phyloP scores from a whole-genome alignment of 2,329 filamentous ascomycete species.

The Pseudocercospora ulei region DNA sequence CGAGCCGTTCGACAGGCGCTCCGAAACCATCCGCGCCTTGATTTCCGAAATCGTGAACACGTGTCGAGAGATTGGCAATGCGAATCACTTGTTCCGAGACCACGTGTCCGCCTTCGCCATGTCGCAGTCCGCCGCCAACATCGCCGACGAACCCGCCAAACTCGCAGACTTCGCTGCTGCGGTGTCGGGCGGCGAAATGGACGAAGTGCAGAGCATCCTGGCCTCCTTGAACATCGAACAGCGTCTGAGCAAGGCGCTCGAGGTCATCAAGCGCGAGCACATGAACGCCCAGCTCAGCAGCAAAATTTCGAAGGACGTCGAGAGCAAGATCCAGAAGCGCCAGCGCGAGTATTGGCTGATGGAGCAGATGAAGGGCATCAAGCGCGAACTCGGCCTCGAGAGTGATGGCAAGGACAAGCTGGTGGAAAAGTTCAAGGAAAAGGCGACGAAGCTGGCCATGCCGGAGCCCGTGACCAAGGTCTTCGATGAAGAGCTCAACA shows the following conservation, averaged over 20 bases:
- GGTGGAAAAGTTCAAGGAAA: conserved; percentile 94
- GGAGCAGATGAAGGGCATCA: conserved; percentile 99
- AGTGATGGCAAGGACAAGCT: conserved; percentile 97
- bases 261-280: conserved; percentile 92
- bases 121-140: conserved; percentile 87
- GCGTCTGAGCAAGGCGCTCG: conserved; percentile 78
- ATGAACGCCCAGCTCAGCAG: conserved; percentile 96
- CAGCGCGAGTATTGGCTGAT: conserved; percentile 97
- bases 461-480: conserved; percentile 93
- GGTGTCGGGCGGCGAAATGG: conserved; percentile 85
- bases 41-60: conserved; percentile 98
- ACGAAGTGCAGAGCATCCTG: conserved; percentile 84
- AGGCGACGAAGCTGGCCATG: conserved; percentile 88
- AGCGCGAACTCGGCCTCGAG: conserved; percentile 87
- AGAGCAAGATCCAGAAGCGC: conserved; percentile 92
- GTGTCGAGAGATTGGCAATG: conserved; percentile 88
- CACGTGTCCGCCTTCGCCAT: conserved; percentile 96
- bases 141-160: conserved; percentile 88
- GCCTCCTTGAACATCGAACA: conserved; percentile 85
- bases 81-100: conserved; percentile 92
- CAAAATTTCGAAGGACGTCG: conserved; percentile 96
- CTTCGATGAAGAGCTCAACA: conserved; percentile 96
- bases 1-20: conserved; percentile 82
- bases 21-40: conserved; percentile 76
- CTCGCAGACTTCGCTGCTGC: conserved; percentile 94